These are phyloP conservation scores for Pseudofabraea citricarpa DNA, from an alignment of 2,329 filamentous ascomycete genomes.

Conservation along the genomic window DNA sequence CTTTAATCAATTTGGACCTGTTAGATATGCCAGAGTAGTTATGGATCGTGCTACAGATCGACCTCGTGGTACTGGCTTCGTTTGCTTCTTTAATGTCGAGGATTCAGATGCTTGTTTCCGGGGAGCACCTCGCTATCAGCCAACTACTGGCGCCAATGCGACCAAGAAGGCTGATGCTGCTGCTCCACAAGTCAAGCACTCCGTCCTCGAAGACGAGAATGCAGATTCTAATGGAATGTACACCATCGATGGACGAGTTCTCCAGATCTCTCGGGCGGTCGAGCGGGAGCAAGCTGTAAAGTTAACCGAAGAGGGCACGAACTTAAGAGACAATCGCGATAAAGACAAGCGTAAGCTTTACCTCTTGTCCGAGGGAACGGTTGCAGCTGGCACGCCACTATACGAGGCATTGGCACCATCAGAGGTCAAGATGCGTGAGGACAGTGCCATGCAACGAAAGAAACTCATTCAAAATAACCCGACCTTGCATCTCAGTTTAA, in stretches of 20 bases:
- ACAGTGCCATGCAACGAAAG: slow-evolving; percentile 82
- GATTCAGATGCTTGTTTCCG: slow-evolving; percentile 76
- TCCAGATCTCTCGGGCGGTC: slow-evolving; percentile 82
- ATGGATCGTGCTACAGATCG: slow-evolving; percentile 80
- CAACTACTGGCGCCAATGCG: slow-evolving; percentile 30
- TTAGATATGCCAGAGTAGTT: slow-evolving; percentile 88
- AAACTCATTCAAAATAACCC: slow-evolving; percentile 89
- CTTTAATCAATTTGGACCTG: slow-evolving; percentile 81
- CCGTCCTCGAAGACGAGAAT: slow-evolving; percentile 81
- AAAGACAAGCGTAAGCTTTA: slow-evolving; percentile 90
- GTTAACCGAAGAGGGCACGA: slow-evolving; percentile 64
- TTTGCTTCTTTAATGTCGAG: slow-evolving; percentile 77
- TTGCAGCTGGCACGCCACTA: slow-evolving; percentile 70
- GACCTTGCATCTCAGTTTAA: slow-evolving; percentile 80
- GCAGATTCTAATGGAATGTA: slow-evolving; percentile 79
- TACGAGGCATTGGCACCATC: slow-evolving; percentile 71
- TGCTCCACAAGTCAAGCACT: slow-evolving; percentile 58
- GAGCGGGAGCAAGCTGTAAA: slow-evolving; percentile 74
- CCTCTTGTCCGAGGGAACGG: slow-evolving; percentile 79
- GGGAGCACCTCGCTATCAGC: slow-evolving; percentile 59
- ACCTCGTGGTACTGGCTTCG: slow-evolving; percentile 88
- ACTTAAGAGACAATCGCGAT: slow-evolving; percentile 59
- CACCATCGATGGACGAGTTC: slow-evolving; percentile 82
- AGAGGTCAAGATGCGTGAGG: slow-evolving; percentile 83
- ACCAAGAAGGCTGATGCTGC: slow-evolving; percentile 23